Evolutionary conservation across 495 filamentous ascomycete species (phyloP).

Genomic region (Amphirosellinia nigrospora): DNA sequence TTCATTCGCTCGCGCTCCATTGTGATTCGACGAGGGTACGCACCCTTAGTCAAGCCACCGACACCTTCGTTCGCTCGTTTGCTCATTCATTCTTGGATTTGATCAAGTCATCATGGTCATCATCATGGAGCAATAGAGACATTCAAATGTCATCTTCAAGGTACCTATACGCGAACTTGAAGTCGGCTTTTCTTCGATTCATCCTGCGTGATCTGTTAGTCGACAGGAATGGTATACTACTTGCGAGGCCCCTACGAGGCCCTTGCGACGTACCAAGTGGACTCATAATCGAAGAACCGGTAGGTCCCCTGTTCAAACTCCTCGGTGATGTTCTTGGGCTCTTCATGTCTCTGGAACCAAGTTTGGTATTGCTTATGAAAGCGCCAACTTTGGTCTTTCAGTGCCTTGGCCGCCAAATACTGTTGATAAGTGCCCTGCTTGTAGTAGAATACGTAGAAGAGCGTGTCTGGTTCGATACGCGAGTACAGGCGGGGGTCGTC

Average conservation of each 20-base stretch:
- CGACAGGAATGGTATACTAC: not conserved
- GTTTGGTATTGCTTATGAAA: conserved; percentile 99
- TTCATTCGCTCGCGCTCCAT: not conserved
- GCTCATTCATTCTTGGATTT: not conserved
- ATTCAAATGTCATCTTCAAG: conserved; percentile 84
- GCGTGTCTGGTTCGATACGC: conserved; percentile 88
- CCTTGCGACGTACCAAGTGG: conserved; percentile 82
- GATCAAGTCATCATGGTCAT: conserved; percentile 2
- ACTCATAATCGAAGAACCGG: conserved; percentile 99
- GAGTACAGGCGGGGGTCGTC: conserved; percentile 88
- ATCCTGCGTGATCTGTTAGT: conserved; percentile 68
- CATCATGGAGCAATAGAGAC: not conserved
- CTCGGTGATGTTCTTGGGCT: conserved; percentile 97
- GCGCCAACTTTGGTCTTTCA: conserved; percentile 97
- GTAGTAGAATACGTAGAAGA: conserved; percentile 99
- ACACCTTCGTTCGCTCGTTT: conserved; percentile 1
- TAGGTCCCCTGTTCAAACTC: conserved; percentile 99
- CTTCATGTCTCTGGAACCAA: conserved; percentile 98
- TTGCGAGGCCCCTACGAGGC: not conserved
- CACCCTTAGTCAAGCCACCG: not conserved
- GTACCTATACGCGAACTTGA: conserved; percentile 98
- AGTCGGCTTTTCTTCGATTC: conserved; percentile 98
- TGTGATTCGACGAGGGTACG: not conserved
- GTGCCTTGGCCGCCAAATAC: conserved; percentile 91
- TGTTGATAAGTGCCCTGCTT: conserved; percentile 95